Evolutionary conservation across 371 early-diverging fungal genomes (phyloP), one percentile per base, ranked within the genome.

Genomic region (Syncephalastrum racemosum): DNA sequence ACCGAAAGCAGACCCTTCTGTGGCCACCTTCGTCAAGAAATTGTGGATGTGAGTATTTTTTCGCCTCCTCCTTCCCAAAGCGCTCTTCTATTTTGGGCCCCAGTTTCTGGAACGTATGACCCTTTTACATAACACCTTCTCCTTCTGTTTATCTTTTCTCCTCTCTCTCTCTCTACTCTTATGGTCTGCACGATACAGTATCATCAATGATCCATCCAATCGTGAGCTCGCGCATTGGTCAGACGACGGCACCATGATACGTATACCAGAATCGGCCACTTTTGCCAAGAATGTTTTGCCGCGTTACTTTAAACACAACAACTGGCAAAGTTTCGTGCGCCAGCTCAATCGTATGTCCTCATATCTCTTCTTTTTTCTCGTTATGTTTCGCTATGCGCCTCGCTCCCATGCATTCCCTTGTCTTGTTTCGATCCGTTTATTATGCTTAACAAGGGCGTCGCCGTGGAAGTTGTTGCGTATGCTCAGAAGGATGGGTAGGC

Each of bases 321-420:
- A 97, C 68, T 91, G 94, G 63, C 88, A 90, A 20, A 89, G 89
- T 13, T 97, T 97, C 85, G 95, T 97, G 13, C 82, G 97, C 16
- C 97, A 97, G 70, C 80, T 97, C 8, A 97, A 97, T 63, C 36
- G 59, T 53, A 58, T n/a, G 47, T 59, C 18, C 13, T 42, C 24
- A 24, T 16, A 27, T 18, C 13, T 23, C 23, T 48, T 23, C n/a
- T n/a, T 48, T 48, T 48, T 5, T 48, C 13, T 23, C 36, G 36
- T 31, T 31, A 31, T 31, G 36, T 31, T 31, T 31, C 36, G 36
- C 36, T 8, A 31, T 31, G 36, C 36, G 10, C 36, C 10, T 7
- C 36, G n/a, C 36, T 27, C 27, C 36, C 36, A 31, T 31, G 36
- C 36, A 31, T 10, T 10, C 6, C 5, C 10, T 31, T 31, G 10